Evolutionary conservation across 305 asterid genomes (phyloP), one percentile per base, ranked within the genome.

Genomic region (Fraxinus albicans): DNA sequence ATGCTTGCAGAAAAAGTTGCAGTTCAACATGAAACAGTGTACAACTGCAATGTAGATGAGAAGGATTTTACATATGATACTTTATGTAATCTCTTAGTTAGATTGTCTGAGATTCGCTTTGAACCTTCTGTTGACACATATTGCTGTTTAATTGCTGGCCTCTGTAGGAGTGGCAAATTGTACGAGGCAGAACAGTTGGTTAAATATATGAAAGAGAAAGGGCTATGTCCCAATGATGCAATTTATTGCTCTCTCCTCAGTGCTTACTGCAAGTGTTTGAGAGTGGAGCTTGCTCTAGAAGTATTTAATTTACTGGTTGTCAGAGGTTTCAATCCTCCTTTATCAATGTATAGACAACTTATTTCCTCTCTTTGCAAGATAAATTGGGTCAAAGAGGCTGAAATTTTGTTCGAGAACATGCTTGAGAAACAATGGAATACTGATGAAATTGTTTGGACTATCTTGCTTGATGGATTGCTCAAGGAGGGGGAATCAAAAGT

Each of bases 381-480:
- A 70, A 80, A 82, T 74, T 78, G 87, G 86, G 74, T 76, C 53
- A 80, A 87, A 69, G 97, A 96, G 84, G 98, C 93, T 75, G 93
- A 91, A 83, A 84, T 70, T 72, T 90, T 94, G 86, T 96, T 96
- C 81, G 84, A 82, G 50, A 84, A 81, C 84, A 89, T 96, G 93
- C 94, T 94, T 86, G 94, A 90, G 83, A 87, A 81, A 80, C 88
- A 85, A 76, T 90, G 95, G 95, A 93, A 92, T 78, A 80, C 81
- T 63, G 97, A 96, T 88, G 98, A 96, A 91, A 92, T 96, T 90
- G 98, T 94, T 76, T 93, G 98, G 98, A 91, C 96, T 42, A 80
- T 96, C 83, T 89, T 96, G 90, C 88, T 96, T 82, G 99, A 96
- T 90, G 94, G 92, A 73, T 87, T 96, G 84, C 91, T 96, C 60